Conservation (phyloP, 805 yeast species). For the Saturnispora besseyi region DNA sequence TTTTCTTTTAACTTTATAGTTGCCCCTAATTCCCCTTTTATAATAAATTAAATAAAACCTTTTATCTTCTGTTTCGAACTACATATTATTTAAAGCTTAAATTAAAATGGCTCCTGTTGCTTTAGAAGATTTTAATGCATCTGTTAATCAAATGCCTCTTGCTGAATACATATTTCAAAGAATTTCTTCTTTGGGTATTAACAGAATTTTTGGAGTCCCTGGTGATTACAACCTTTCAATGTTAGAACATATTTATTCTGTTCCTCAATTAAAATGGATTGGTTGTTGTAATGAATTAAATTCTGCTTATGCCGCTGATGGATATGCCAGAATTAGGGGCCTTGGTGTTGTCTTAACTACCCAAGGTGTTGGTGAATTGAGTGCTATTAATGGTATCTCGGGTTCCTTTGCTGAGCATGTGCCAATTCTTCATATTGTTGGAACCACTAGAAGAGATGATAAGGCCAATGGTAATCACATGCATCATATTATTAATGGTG, state of each 20-base stretch:
- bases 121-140: neutral
- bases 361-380: conserved; percentile 83
- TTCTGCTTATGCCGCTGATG: conserved; percentile 87
- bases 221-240: conserved; percentile 67
- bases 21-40: neutral
- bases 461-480: conserved; percentile 26
- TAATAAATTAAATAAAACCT: neutral
- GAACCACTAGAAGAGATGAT: conserved; percentile 46
- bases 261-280: conserved; percentile 49
- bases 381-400: conserved; percentile 73
- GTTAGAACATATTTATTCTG: conserved; percentile 56
- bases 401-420: conserved; percentile 79
- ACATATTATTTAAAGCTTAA: neutral
- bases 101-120: conserved; percentile 17
- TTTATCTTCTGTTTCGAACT: no score
- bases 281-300: conserved; percentile 87
- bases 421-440: conserved; percentile 78
- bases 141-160: conserved; percentile 29
- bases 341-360: conserved; percentile 65
- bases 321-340: conserved; percentile 59
- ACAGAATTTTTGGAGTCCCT: conserved; percentile 67
- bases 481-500: conserved; percentile 56
- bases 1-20: no score
- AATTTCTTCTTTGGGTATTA: conserved; percentile 45
- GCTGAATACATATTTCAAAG: conserved; percentile 61